Evolutionary conservation across 805 yeast genomes (phyloP).

Genomic region (Nakazawaea wyomingensis): DNA sequence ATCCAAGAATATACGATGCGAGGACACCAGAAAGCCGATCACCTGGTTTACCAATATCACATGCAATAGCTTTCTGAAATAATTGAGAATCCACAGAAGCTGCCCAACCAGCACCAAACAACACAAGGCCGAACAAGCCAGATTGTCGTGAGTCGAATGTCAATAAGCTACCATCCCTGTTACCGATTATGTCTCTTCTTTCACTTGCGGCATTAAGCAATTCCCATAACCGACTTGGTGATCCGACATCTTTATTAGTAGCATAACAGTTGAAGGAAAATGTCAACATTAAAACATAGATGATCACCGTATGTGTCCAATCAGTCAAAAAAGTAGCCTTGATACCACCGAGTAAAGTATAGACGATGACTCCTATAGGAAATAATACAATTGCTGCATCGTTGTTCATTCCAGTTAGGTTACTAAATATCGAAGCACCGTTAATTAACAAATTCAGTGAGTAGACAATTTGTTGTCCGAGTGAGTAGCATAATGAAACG

Average conservation of each 20-base stretch:
- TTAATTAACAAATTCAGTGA: slow-evolving; percentile 29
- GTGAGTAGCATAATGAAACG: slow-evolving; percentile 22
- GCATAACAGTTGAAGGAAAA: slow-evolving; percentile 26
- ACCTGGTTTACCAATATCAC: slow-evolving; percentile 25
- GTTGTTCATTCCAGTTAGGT: slow-evolving; percentile 28
- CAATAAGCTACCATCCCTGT: slow-evolving; percentile 18
- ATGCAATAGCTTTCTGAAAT: slow-evolving; percentile 38
- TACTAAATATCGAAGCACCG: slow-evolving; percentile 29
- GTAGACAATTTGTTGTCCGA: slow-evolving; percentile 24
- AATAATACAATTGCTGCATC: slow-evolving; percentile 29
- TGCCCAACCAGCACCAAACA: slow-evolving; percentile 33
- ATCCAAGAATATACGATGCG: slow-evolving; percentile 42
- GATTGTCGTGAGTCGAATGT: slow-evolving; percentile 25
- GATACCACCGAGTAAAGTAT: slow-evolving; percentile 35
- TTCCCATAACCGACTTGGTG: slow-evolving; percentile 30
- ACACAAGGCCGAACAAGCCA: slow-evolving; percentile 23
- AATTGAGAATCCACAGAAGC: slow-evolving; percentile 27
- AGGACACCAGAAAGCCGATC: slow-evolving; percentile 26
- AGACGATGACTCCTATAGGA: slow-evolving; percentile 31
- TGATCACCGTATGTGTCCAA: slow-evolving; percentile 33
- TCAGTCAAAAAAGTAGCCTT: slow-evolving; percentile 36
- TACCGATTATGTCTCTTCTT: slow-evolving; percentile 12
- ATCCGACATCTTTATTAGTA: slow-evolving; percentile 26
- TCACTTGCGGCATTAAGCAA: slow-evolving; percentile 24
- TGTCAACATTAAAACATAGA: slow-evolving; percentile 25